Base-by-base conservation (phyloP, 495 filamentous ascomycete species). In the Podospora appendiculata region DNA sequence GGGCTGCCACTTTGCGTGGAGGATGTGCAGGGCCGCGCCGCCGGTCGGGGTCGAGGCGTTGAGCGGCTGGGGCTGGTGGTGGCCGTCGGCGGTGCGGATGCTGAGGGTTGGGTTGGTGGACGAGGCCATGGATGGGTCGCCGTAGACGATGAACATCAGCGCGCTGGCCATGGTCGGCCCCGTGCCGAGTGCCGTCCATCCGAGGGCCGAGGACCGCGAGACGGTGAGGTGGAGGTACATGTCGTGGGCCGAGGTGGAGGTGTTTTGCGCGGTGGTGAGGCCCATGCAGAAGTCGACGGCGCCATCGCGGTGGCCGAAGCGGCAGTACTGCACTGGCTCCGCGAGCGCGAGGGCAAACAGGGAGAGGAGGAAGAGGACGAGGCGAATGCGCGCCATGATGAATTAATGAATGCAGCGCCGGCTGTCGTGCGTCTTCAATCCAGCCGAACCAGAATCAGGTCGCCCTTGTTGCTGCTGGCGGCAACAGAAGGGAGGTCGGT, bases 131-230 rank as follows among this genome's bases (percentile, higher is more conserved):
- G 35, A 14, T 5, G 64, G 64, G 40, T 64, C 58, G 43, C 64
- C 64, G 32, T 64, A 67, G 41, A 67, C 58, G 32, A 67, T 53
- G 45, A 67, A 58, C 58, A 67, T 67, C 3, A 67, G 38, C 1
- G 64, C 53, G 11, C 58, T 61, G 13, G 51, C 54, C 64, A 67
- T 67, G 1, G 34, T 33, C 14, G 50, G 43, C n/a, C 64, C 64
- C 8, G 61, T 52, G 19, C 64, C 64, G 40, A 67, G 41, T 35
- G 64, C 64, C 5, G 58, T 67, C 64, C 64, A 67, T 32, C 64
- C 64, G 11, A 39, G 50, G 6, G 33, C 12, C 12, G 41, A 51
- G 14, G 51, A 54, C 1, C 61, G 55, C 32, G 45, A 32, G 12
- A 67, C 49, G 9, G 51, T 45, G 8, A 67, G 16, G 17, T 50